Evolutionary conservation across 352 stramenopile species (phyloP), one percentile per base, ranked within the genome.

Genomic region (Halophytophthora batemanensis): DNA sequence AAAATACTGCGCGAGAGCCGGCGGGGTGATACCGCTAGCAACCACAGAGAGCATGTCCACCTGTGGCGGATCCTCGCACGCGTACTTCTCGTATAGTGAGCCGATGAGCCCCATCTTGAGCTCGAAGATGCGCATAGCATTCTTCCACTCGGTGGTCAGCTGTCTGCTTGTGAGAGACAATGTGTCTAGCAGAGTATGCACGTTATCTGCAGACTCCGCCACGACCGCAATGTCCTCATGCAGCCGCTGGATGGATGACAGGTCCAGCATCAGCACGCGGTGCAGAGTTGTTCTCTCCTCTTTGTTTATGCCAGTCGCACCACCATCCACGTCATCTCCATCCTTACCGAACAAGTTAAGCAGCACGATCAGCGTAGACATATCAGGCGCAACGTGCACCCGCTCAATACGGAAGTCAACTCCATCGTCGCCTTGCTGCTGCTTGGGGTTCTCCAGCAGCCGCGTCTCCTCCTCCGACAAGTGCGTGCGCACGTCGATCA

Each of bases 11-110:
- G 76, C 74, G 6, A 91, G 54, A 12, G 76, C 77, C 21, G 81
- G 81, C 6, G 76, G 61, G 18, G 72, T 76, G 41, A 88, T 83
- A 0, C 81, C 81, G 7, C 61, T 82, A 1, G 73, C 74, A 14
- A 82, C 52, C 5, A 77, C 59, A 1, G 74, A 72, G n/a, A 91
- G 62, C 81, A 91, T 89, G 43, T 91, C 77, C 8, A 79, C 68
- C 42, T 89, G 81, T 18, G 81, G 77, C 12, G 74, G 63, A 15
- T 82, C 72, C 2, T 83, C 65, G 38, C 66, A 80, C 0, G 60
- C 81, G 40, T 91, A 91, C 38, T 91, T 89, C 35, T 89, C 78
- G 56, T 91, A 91, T 0, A 91, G 46, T n/a, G 67, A 77, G 5
- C 76, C 74, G 5, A 91, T 74, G 19, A 89, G 63, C 7, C 74